Evolutionary conservation across 2,329 filamentous ascomycete species (phyloP), one percentile per base, ranked within the genome.

Genomic region (Xylariales sp.): DNA sequence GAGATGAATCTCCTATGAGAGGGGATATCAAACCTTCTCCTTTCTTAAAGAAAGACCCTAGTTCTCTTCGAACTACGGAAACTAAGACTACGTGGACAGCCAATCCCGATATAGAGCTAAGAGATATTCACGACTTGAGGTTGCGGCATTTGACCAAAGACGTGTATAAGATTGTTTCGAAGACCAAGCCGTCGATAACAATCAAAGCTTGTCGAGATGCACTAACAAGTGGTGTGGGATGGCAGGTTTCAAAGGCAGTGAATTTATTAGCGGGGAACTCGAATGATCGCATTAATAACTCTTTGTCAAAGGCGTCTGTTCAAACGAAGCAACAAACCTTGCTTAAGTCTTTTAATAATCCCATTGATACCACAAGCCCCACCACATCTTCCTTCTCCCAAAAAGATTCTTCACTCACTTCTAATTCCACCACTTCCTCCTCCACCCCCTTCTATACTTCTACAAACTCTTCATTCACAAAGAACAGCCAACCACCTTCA

Each of bases 1-100:
- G 73, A 8, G 77, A 78, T 48, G 73, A 76, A 30, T 69, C 67
- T 5, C 76, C 77, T 5, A 74, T 73, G 68, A 74, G 77, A 52
- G 76, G 77, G 12, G 76, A 79, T 56, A 79, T 79, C 52, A 73
- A 74, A 18, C 77, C 77, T 43, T 78, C 76, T 2, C 75, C 75
- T 5, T 78, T 79, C 48, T 58, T 71, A n/a, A 77, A 72, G 62
- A 73, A 73, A 23, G 64, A 67, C n/a, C 49, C 58, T 18, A n/a
- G 58, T 5, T 39, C 71, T 8, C 62, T 46, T 34, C 57, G 65
- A 18, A 46, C 57, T n/a, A 61, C 69, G 2, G 73, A 70, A 41
- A 39, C 55, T 1, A 70, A 65, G n/a, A 32, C 55, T 50, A 28
- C 61, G n/a, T 70, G 62, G 62, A 36, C 61, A n/a, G 56, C 56